A percentile compares a stretch with the other conserved stretches of the same genome.
Conservation (phyloP, 305 asterid species). For the Stenogyne calaminthoides region DNA sequence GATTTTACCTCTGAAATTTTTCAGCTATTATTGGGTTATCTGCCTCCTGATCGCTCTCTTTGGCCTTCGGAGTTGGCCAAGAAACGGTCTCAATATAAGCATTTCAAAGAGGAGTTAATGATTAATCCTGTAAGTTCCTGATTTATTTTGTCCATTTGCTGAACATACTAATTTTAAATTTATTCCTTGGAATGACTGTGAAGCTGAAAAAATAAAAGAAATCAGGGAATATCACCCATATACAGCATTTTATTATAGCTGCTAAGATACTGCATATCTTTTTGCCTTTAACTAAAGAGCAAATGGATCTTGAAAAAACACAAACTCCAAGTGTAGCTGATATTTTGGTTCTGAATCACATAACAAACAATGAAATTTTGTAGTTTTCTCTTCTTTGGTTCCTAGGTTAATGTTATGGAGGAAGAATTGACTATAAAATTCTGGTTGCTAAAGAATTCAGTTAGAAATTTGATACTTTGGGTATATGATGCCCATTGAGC, state of each 20-base stretch:
- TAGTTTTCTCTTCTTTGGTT: constrained; percentile 16
- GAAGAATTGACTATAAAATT: constrained; percentile 1
- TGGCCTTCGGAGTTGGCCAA: constrained; percentile 90
- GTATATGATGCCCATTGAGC: not conserved
- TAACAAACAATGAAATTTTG: not conserved
- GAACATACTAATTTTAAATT: constrained; percentile 6
- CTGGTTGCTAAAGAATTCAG: constrained; percentile 13
- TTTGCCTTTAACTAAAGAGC: not conserved
- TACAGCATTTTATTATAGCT: not conserved
- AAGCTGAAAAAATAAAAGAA: constrained; percentile 7
- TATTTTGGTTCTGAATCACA: constrained; percentile 5
- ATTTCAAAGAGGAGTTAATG: constrained; percentile 87
- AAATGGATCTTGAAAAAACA: not conserved
- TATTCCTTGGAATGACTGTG: not conserved
- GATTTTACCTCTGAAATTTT: constrained; percentile 10
- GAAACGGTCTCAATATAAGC: constrained; percentile 86
- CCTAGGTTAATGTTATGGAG: constrained; percentile 4
- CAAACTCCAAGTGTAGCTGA: not conserved
- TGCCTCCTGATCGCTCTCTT: constrained; percentile 74
- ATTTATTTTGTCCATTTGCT: not conserved
- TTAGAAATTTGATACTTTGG: constrained; percentile 5
- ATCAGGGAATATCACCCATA: not conserved
- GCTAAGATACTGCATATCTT: constrained; percentile 15
- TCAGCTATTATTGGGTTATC: constrained; percentile 88
- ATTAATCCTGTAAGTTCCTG: constrained; percentile 82